A percentile compares a stretch with the other conserved stretches of the same genome.
These are phyloP conservation scores for Veloboletus limbatus DNA, from an alignment of 1,284 basidiomycete species.

Conservation along the genomic window DNA sequence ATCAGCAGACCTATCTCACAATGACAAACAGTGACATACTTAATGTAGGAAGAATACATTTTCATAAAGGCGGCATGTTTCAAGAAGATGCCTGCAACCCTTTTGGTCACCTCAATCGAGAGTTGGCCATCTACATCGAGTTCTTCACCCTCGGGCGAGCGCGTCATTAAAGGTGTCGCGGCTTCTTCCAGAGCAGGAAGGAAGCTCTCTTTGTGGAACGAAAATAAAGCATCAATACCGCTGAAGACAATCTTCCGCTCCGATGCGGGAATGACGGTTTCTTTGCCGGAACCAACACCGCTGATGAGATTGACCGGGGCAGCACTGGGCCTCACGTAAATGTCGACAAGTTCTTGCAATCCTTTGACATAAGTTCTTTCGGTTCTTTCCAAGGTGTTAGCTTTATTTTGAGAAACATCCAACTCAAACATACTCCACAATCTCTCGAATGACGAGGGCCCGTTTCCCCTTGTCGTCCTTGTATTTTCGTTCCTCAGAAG, in stretches of 20 bases:
- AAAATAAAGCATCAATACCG: conserved; percentile 86
- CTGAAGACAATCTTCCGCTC: conserved; percentile 94
- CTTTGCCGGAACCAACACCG: conserved; percentile 68
- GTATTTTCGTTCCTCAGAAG: conserved; percentile 75
- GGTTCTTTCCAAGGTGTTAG: conserved; percentile 53
- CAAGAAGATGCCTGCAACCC: conserved; percentile 86
- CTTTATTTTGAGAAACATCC: conserved; percentile 11
- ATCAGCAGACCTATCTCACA: conserved; percentile 10
- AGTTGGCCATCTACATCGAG: conserved; percentile 71
- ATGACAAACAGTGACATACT: conserved; percentile 51
- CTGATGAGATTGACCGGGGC: conserved; percentile 67
- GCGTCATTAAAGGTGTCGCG: conserved; percentile 61
- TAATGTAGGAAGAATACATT: conserved; percentile 97
- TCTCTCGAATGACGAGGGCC: conserved; percentile 78
- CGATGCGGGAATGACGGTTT: conserved; percentile 80
- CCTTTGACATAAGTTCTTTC: conserved; percentile 95
- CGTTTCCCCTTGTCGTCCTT: conserved; percentile 86
- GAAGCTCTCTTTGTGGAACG: conserved; percentile 91
- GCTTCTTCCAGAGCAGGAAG: conserved; percentile 84
- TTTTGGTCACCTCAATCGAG: conserved; percentile 74
- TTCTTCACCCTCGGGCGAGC: conserved; percentile 43
- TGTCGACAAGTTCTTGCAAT: conserved; percentile 88
- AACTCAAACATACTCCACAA: conserved; percentile 66
- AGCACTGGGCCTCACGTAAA: conserved; percentile 90
- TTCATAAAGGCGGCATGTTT: conserved; percentile 95